Conservation (phyloP, 2,329 filamentous ascomycete genomes). For the Helotiales sp. region DNA sequence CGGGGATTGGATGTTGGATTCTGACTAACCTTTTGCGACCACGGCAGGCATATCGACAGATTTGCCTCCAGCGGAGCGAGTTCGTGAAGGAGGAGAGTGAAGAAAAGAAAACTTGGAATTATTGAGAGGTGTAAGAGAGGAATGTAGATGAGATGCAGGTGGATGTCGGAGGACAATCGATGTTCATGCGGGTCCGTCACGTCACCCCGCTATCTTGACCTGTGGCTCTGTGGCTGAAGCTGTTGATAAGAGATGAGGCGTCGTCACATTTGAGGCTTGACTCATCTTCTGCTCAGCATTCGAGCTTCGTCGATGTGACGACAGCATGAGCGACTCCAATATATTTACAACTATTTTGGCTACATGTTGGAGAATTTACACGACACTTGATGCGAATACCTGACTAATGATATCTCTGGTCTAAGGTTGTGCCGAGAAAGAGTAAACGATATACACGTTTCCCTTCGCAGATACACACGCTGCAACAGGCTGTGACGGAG, state of each 20-base stretch:
- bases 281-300: neutral
- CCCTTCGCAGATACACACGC: no score
- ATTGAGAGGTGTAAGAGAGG: neutral
- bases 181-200: neutral
- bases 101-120: neutral
- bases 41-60: slow-evolving; percentile 37
- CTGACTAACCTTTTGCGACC: slow-evolving; percentile 40
- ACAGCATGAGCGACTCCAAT: neutral
- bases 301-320: neutral
- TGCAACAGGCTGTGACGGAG: no score
- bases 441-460: no score
- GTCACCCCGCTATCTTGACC: neutral
- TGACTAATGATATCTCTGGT: no score
- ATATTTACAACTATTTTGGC: no score
- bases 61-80: slow-evolving; percentile 14
- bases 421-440: no score
- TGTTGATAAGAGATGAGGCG: neutral
- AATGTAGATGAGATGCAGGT: neutral
- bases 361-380: no score
- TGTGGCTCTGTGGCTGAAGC: neutral
- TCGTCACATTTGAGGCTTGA: neutral
- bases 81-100: neutral
- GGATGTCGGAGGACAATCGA: neutral
- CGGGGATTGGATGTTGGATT: slow-evolving; percentile 7
- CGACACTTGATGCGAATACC: no score